phyloP scores from a whole-genome alignment of 2,329 filamentous ascomycete species.

The Mariannaea sp. region DNA sequence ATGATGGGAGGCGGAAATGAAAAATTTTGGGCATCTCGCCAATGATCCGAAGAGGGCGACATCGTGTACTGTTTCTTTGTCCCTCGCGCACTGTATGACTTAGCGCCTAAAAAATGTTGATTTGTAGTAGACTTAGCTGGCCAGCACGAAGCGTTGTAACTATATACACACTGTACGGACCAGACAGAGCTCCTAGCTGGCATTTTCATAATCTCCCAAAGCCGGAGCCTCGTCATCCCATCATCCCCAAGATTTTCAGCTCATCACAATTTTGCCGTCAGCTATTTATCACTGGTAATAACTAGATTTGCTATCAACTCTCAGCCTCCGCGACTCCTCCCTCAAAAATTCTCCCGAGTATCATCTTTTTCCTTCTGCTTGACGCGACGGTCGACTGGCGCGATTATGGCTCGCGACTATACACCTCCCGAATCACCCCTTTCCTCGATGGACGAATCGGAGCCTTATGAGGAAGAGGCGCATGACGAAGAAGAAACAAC shows the following conservation, averaged over 20 bases:
- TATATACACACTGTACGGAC: conserved; percentile 32
- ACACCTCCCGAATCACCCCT: conserved; percentile 53
- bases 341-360: too few relatives aligned
- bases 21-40: conserved; percentile 8
- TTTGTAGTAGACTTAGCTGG: not conserved
- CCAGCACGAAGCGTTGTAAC: too few relatives aligned
- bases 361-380: conserved; percentile 15
- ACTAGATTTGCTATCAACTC: too few relatives aligned
- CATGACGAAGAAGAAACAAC: conserved; percentile 50
- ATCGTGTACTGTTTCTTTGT: conserved; percentile 27
- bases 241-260: conserved; percentile 13
- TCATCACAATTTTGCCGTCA: conserved; percentile 11
- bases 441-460: conserved; percentile 53
- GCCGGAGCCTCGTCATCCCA: conserved; percentile 18
- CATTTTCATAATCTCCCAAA: conserved; percentile 30
- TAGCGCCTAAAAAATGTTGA: not conserved
- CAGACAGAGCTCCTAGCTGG: conserved; percentile 31
- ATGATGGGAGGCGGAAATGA: conserved; percentile 9
- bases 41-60: conserved; percentile 15
- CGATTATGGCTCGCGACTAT: conserved; percentile 44
- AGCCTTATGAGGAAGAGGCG: conserved; percentile 53
- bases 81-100: conserved; percentile 24
- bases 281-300: too few relatives aligned
- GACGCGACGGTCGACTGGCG: conserved; percentile 35
- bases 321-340: too few relatives aligned